phyloP scores from a whole-genome alignment of 148 eudicot genomes.

The Nepenthes gracilis region DNA sequence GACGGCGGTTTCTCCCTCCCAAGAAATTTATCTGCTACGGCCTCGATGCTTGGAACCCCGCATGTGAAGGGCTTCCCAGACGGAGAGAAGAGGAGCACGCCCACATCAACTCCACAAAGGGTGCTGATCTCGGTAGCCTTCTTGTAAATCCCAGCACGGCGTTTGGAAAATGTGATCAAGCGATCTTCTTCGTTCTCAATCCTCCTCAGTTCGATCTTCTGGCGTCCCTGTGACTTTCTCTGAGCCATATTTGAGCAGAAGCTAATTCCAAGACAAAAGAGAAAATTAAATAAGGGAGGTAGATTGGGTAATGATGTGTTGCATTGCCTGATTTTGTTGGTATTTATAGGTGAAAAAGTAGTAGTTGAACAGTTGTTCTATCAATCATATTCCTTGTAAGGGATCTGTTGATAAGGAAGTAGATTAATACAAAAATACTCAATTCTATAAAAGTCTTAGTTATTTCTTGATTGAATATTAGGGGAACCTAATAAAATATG shows the following conservation, averaged over 20 bases:
- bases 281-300: no score
- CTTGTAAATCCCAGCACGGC: constrained; percentile 24
- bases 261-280: no score
- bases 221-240: constrained; percentile 8
- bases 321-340: not conserved
- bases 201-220: constrained; percentile 8
- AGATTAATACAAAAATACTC: no score
- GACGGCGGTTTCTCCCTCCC: not conserved
- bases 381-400: no score
- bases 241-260: constrained; percentile 8
- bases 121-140: constrained; percentile 19
- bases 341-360: not conserved
- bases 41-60: constrained; percentile 15
- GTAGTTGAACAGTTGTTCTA: no score
- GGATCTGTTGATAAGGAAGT: no score
- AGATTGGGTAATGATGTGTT: not conserved
- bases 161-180: constrained; percentile 22
- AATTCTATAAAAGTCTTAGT: no score
- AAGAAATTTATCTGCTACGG: not conserved
- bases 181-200: constrained; percentile 18
- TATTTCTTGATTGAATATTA: no score
- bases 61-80: constrained; percentile 23
- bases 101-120: constrained; percentile 12
- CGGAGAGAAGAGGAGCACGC: constrained; percentile 17
- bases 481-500: no score